Conservation (phyloP, 768 basidiomycete genomes). For the Panaeolus papilionaceus region DNA sequence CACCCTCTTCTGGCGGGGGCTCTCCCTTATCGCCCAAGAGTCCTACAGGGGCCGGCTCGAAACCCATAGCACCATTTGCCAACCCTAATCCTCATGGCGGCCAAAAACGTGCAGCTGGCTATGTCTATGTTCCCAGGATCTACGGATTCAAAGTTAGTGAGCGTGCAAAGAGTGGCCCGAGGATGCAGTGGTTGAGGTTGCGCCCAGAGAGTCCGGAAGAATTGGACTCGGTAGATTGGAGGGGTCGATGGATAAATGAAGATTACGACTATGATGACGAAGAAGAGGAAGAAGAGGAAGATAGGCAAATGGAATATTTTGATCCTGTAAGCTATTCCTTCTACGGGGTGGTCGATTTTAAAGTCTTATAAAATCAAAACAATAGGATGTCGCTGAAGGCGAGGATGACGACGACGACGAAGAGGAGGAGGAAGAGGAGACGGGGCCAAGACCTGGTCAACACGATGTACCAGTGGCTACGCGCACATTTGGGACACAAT, state of each 20-base stretch:
- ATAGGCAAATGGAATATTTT: slow-evolving; percentile 87
- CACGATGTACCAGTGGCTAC: slow-evolving; percentile 37
- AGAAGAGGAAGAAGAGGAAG: slow-evolving; percentile 75
- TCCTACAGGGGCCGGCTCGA: slow-evolving; percentile 53
- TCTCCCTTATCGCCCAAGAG: slow-evolving; percentile 66
- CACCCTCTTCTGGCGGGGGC: slow-evolving; percentile 54
- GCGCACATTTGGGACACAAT: slow-evolving; percentile 28
- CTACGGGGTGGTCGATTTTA: neutral
- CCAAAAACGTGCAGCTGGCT: slow-evolving; percentile 86
- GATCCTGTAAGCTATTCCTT: slow-evolving; percentile 63
- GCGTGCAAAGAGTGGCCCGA: slow-evolving; percentile 90
- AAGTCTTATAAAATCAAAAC: neutral
- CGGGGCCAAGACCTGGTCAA: slow-evolving; percentile 36
- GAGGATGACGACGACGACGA: slow-evolving; percentile 63
- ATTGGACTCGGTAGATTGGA: slow-evolving; percentile 88
- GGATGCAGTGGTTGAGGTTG: slow-evolving; percentile 96
- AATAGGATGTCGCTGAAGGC: slow-evolving; percentile 54
- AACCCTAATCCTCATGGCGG: slow-evolving; percentile 92
- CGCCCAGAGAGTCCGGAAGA: slow-evolving; percentile 83
- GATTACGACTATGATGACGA: slow-evolving; percentile 66
- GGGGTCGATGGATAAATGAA: slow-evolving; percentile 85
- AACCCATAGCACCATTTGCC: slow-evolving; percentile 65
- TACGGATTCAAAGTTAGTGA: slow-evolving; percentile 99
- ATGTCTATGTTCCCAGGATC: slow-evolving; percentile 90
- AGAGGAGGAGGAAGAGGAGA: slow-evolving; percentile 68